These are phyloP conservation scores for Mycena belliarum DNA, from an alignment of 768 basidiomycete species.

Conservation along the genomic window DNA sequence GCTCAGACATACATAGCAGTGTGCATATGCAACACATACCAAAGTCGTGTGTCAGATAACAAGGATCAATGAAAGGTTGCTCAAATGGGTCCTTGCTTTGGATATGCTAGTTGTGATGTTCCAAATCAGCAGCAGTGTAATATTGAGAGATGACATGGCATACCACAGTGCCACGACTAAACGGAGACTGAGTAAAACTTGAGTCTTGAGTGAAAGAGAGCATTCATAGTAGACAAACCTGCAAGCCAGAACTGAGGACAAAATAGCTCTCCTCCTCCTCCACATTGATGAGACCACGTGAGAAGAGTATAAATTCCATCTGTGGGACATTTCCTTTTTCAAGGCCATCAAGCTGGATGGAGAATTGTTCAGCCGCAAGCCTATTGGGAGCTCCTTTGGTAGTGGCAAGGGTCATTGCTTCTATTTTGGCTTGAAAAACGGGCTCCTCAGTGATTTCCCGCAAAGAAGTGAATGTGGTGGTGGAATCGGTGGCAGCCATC, in stretches of 20 bases:
- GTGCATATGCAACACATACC: background rate
- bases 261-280: background rate
- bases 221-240: background rate
- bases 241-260: background rate
- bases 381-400: background rate
- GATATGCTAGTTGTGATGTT: background rate
- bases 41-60: constrained; percentile 8
- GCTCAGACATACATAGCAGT: too few species aligned
- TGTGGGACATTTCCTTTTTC: background rate
- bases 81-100: constrained; percentile 10
- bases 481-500: constrained; percentile 1
- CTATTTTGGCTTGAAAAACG: background rate
- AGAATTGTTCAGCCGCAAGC: background rate
- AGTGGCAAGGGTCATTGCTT: background rate
- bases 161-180: constrained; percentile 13
- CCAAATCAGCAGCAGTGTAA: background rate
- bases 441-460: constrained; percentile 1
- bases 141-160: background rate
- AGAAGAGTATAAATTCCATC: constrained; percentile 4
- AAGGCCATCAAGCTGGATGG: constrained; percentile 10
- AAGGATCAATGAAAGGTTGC: constrained; percentile 1
- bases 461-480: background rate
- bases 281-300: background rate
- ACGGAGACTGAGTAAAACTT: background rate
- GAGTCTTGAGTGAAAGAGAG: too few species aligned